Conservation (phyloP, 306 rosid genomes). For the Cucumis cinereus region DNA sequence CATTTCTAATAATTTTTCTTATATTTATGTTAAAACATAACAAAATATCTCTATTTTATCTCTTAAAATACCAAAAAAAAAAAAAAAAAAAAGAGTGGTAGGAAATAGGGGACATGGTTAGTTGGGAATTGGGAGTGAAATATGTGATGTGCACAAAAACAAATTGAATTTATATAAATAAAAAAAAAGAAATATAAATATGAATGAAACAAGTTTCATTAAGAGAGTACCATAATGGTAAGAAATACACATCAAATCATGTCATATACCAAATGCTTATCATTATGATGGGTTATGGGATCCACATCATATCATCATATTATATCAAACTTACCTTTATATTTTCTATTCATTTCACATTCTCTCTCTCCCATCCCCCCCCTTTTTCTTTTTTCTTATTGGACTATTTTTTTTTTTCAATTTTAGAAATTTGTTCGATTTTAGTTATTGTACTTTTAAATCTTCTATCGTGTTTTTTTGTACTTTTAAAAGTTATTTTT, state of each 20-base stretch:
- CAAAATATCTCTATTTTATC: too few species aligned
- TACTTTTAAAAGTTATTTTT: too few species aligned
- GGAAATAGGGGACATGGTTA: neutral
- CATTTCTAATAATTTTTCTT: too few species aligned
- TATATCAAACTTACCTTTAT: neutral
- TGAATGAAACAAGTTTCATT: neutral
- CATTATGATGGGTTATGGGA: constrained; percentile 4
- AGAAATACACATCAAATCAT: constrained; percentile 9
- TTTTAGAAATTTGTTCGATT: too few species aligned
- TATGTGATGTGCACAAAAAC: neutral
- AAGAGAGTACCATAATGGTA: neutral
- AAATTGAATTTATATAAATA: too few species aligned
- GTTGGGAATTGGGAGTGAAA: constrained; percentile 3
- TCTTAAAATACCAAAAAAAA: too few species aligned
- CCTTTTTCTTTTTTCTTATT: neutral
- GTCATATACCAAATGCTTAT: neutral
- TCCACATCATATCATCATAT: neutral
- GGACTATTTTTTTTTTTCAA: neutral
- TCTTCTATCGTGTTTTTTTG: too few species aligned
- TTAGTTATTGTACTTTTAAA: too few species aligned
- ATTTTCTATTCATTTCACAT: neutral
- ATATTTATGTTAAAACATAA: too few species aligned
- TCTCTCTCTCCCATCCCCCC: neutral
- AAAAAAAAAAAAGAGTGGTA: neutral
- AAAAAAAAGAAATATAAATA: too few species aligned